Conservation (phyloP, 1,284 basidiomycete species). For the Ceratobasidium theobromae region DNA sequence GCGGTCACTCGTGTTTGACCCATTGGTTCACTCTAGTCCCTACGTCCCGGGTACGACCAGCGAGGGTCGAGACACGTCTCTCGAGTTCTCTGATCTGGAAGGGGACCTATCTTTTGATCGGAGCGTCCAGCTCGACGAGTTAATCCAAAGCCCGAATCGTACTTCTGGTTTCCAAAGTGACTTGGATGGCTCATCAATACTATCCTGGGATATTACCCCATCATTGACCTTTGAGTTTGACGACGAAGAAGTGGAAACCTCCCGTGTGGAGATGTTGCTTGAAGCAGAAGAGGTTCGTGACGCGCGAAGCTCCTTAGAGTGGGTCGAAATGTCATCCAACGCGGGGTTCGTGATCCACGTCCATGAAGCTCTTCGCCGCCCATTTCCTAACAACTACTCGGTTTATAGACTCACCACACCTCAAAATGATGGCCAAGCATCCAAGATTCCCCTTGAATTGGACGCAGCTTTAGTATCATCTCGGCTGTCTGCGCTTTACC, state of each 20-base stretch:
- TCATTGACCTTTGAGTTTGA: slow-evolving; percentile 12
- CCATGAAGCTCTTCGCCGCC: background rate
- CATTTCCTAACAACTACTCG: background rate
- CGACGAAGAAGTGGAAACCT: slow-evolving; percentile 12
- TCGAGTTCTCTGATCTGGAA: background rate
- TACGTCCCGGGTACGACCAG: background rate
- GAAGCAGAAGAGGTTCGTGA: background rate
- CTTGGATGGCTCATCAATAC: background rate
- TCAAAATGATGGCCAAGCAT: background rate
- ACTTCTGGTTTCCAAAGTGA: background rate
- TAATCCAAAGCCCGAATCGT: slow-evolving; percentile 1
- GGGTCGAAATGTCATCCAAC: background rate
- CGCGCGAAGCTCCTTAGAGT: background rate
- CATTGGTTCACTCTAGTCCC: background rate
- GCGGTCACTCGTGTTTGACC: background rate
- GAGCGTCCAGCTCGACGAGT: slow-evolving; percentile 4
- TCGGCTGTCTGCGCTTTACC: slow-evolving; percentile 5
- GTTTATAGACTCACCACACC: background rate
- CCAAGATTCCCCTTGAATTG: background rate
- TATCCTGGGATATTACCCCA: slow-evolving; percentile 22
- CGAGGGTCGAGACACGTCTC: background rate
- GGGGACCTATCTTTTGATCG: slow-evolving; percentile 7
- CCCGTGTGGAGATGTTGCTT: slow-evolving; percentile 12
- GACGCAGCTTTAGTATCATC: slow-evolving; percentile 8
- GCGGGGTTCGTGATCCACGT: background rate